Base-by-base conservation (phyloP, 1,139 yeast genomes). In the Saccharomyces pastorianus region DNA sequence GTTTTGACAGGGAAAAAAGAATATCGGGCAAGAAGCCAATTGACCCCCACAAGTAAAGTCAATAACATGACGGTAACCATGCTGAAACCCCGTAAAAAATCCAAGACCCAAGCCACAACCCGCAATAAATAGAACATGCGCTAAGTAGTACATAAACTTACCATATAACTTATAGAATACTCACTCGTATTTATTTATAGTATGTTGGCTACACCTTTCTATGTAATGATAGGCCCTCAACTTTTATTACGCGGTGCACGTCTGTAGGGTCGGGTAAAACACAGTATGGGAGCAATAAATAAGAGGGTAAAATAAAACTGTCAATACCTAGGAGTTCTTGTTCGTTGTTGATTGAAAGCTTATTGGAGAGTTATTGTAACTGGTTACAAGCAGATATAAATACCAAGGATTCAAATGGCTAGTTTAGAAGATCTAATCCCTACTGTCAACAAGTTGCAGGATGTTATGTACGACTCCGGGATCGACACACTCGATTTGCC, bases 391-490 rank as follows among this genome's bases (percentile, higher is more conserved):
- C 42, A 7, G 11, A 34, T 2, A 8, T 14, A 8, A 34, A 34
- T 14, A 34, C 42, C 11, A 34, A 3, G 20, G 42, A 34, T 14
- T 7, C 23, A 34, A 13, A 80, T 79, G 84, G 74, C 85, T 17
- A 73, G 84, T 26, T 69, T 84, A 56, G 86, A 83, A 69, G 96
- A 90, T 69, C 81, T 93, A 64, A 91, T 93, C 60, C 98, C 99
- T 2, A 85, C 87, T 46, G 90, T 85, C 51, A 85, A 85, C 71
- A 84, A 83, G 69, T 76, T 85, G 53, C 91, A 85, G 67, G 91
- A 85, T 68, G 85, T 84, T 57, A 86, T 84, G 56, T 83, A 88
- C 58, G 84, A 85, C 58, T 85, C 91, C 3, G 87, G 84, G 57
- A 76, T 84, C 52, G 83, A 87, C 48, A 88, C 87, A 27, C 73